Base-by-base conservation (phyloP, 2,329 filamentous ascomycete genomes). In the Trichoderma aggressivum region DNA sequence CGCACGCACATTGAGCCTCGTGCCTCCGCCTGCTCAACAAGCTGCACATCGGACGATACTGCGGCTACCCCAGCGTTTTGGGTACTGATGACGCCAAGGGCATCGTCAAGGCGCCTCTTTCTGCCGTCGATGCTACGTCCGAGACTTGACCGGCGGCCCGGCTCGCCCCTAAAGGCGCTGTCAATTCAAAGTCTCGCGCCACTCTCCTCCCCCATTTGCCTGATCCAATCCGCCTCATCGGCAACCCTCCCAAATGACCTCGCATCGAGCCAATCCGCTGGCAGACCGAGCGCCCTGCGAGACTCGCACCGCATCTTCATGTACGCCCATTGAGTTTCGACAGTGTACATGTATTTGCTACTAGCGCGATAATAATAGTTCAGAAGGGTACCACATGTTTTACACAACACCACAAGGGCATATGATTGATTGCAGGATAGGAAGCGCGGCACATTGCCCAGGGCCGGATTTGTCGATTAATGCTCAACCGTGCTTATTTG, bases 131-230 rank as follows among this genome's bases (percentile, higher is more conserved):
- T 59, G 30, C 53, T 70, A 63, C 69, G 69, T 56, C 70, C 71
- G 71, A 72, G 36, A 50, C 67, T 66, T 62, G 61, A 70, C 71
- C 68, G 60, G 67, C 71, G 71, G 71, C 55, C 61, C 71, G 71
- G 71, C 71, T 70, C 71, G 71, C 61, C 36, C 56, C 56, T 63
- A 63, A 61, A 62, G 24, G 50, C 67, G 55, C 65, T 69, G 65
- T 69, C 65, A 69, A 56, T 69, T 43, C 55, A 53, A 61, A 69
- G 39, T 36, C 67, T 56, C 56, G 68, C 71, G 65, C 70, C 70
- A 72, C 68, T 53, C n/a, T 36, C 36, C 39, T 58, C 56, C 28
- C 56, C 65, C 39, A n/a, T 69, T 53, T 50, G 28, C 39, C n/a
- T 60, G 39, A 43, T 70, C 67, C 67, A 70, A 63, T 70, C 59